Evolutionary conservation across 179 eudicot species (phyloP), one percentile per base, ranked within the genome.

Genomic region (Vitellaria paradoxa): DNA sequence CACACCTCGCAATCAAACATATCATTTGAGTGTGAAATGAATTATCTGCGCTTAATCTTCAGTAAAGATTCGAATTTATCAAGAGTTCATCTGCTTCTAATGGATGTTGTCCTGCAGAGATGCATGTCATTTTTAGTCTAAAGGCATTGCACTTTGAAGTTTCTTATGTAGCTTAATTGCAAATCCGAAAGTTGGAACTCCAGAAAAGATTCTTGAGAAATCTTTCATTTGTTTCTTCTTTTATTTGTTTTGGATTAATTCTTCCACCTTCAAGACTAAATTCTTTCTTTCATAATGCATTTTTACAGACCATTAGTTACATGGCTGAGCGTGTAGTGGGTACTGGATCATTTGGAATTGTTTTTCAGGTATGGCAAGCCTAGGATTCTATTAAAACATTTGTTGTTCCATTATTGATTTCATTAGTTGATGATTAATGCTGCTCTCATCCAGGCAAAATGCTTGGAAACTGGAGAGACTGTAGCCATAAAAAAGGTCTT

Each of bases 401-500:
- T 14, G 42, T n/a, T 12, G 7, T 70, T 53, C 17, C 2, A 40
- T 2, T 30, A 7, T 40, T 37, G 18, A 23, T 62, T 75, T 47
- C 55, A 1, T 15, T 5, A 8, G 18, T 49, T 12, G 37, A 76
- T 62, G 53, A 53, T 21, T 80, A 26, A 20, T 75, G 21, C 14
- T 42, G 46, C 71, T 70, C 37, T 76, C 23, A 5, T 79, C 50
- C 82, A 94, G 98, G 98, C 98, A 81, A 91, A 84, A 74, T 94
- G 98, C 85, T 88, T 93, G 87, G 98, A 94, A 87, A 91, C 98
- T 14, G 98, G 94, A 18, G 98, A 93, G 83, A 82, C 91, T 8
- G 92, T 93, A 57, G 98, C 97, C 20, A 94, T 94, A 70, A 94
- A 94, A 79, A 94, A 94, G 84, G 97, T 94, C 74, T 89, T 94